A percentile compares a stretch with the other conserved stretches of the same genome.
phyloP scores from a whole-genome alignment of 2,329 filamentous ascomycete genomes.

The Xylaria sp. region DNA sequence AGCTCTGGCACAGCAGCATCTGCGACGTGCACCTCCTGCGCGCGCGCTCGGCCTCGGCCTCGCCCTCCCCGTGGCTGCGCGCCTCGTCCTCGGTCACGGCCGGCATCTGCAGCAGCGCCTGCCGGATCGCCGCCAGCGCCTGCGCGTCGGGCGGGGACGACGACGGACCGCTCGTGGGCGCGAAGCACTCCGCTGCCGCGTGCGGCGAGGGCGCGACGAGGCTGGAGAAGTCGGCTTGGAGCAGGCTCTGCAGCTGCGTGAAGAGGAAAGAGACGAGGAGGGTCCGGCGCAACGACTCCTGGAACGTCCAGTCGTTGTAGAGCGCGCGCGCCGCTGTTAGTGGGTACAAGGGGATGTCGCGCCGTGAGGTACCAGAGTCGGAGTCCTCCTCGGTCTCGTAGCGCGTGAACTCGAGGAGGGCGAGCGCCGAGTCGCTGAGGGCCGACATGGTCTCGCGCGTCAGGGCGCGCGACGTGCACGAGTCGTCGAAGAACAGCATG shows the following conservation, averaged over 20 bases:
- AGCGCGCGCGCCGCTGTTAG: conserved; percentile 31
- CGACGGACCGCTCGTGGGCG: background rate
- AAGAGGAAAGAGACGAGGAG: conserved; percentile 33
- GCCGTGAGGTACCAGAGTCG: background rate
- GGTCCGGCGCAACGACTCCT: conserved; percentile 37
- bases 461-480: conserved; percentile 22
- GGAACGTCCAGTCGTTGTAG: conserved; percentile 37
- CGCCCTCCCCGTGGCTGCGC: background rate
- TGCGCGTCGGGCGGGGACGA: background rate
- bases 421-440: conserved; percentile 27
- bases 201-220: background rate
- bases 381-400: conserved; percentile 21
- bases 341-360: conserved; percentile 34
- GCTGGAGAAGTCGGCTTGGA: conserved; percentile 29
- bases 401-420: conserved; percentile 20
- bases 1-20: conserved; percentile 28
- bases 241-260: conserved; percentile 30
- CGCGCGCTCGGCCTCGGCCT: background rate
- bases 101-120: conserved; percentile 8
- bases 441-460: conserved; percentile 25
- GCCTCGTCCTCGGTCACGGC: background rate
- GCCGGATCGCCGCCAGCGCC: conserved; percentile 16
- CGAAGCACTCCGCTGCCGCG: background rate
- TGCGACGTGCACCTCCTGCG: conserved; percentile 16
- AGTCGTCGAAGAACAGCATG: conserved; percentile 39